Evolutionary conservation across 2,329 filamentous ascomycete species (phyloP).

Genomic region (Colletotrichum sp.): DNA sequence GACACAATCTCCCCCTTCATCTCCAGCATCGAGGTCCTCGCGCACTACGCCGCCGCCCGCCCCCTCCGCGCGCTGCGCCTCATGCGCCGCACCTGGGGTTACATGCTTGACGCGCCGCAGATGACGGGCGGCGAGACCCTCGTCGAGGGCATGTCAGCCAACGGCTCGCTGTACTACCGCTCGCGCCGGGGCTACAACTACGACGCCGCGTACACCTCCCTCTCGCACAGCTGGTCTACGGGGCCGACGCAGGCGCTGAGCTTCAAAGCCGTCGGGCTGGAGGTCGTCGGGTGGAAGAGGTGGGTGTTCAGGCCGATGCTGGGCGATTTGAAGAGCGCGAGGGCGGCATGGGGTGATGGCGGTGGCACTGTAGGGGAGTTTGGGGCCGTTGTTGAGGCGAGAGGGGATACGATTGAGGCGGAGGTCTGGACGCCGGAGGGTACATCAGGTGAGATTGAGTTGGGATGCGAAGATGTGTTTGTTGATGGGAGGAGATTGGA

Average conservation of each 20-base stretch:
- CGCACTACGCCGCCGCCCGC: constrained; percentile 29
- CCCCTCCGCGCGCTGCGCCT: constrained; percentile 31
- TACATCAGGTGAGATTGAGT: neutral
- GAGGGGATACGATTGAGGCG: neutral
- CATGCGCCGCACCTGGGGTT: constrained; percentile 32
- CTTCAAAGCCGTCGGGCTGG: constrained; percentile 30
- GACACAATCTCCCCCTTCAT: constrained; percentile 42
- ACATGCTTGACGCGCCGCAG: constrained; percentile 29
- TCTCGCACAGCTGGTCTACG: constrained; percentile 38
- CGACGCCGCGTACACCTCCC: constrained; percentile 36
- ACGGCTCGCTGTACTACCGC: constrained; percentile 39
- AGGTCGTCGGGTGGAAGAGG: constrained; percentile 26
- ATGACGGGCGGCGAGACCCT: constrained; percentile 42
- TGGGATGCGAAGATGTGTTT: neutral
- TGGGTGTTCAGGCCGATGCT: constrained; percentile 32
- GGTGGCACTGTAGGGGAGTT: neutral
- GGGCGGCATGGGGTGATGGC: constrained; percentile 21
- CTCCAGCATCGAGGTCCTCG: constrained; percentile 36
- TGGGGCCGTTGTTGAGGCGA: neutral
- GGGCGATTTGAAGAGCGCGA: constrained; percentile 22
- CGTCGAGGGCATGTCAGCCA: constrained; percentile 38
- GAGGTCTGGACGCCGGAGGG: constrained; percentile 1
- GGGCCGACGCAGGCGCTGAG: constrained; percentile 32
- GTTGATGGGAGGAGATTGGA: neutral
- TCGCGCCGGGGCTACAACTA: constrained; percentile 32